Evolutionary conservation across 2,329 filamentous ascomycete species (phyloP).

Genomic region (Phyllosticta citriasiana): DNA sequence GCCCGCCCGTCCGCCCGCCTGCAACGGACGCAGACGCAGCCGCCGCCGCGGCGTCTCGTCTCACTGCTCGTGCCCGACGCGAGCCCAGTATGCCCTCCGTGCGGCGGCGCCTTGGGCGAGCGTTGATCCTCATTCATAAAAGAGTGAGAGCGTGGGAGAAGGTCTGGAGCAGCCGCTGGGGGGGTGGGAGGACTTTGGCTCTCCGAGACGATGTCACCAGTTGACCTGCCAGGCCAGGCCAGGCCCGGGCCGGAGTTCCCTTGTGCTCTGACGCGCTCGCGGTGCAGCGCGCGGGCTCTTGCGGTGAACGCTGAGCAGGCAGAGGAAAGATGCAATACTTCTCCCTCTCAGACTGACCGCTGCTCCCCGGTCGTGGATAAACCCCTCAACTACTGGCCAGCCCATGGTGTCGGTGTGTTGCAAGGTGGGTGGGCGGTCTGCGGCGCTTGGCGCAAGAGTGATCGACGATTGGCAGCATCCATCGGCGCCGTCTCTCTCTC

Average conservation of each 20-base stretch:
- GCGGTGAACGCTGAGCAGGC: constrained; percentile 5
- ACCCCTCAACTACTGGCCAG: constrained; percentile 1
- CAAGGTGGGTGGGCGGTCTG: background rate
- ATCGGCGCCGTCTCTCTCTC: constrained; percentile 2
- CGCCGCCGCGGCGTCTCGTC: background rate
- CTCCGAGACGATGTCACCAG: background rate
- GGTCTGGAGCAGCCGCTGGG: constrained; percentile 6
- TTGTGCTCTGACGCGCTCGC: constrained; percentile 3
- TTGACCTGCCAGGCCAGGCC: background rate
- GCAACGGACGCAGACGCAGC: background rate
- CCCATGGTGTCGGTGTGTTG: background rate
- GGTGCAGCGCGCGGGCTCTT: background rate
- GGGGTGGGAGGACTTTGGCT: background rate
- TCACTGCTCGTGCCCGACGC: background rate
- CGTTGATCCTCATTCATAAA: constrained; percentile 7
- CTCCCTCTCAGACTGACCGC: constrained; percentile 5
- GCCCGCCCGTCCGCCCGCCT: background rate
- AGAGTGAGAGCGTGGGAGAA: background rate
- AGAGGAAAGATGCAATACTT: background rate
- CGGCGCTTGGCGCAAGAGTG: constrained; percentile 1
- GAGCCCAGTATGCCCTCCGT: constrained; percentile 7
- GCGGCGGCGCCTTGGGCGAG: constrained; percentile 7
- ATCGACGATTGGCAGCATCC: constrained; percentile 6
- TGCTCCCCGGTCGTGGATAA: background rate
- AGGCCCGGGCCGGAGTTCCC: constrained; percentile 10